These are phyloP conservation scores for Eragrostis curvula DNA, from an alignment of 176 grass and related monocot genomes.

Conservation along the genomic window DNA sequence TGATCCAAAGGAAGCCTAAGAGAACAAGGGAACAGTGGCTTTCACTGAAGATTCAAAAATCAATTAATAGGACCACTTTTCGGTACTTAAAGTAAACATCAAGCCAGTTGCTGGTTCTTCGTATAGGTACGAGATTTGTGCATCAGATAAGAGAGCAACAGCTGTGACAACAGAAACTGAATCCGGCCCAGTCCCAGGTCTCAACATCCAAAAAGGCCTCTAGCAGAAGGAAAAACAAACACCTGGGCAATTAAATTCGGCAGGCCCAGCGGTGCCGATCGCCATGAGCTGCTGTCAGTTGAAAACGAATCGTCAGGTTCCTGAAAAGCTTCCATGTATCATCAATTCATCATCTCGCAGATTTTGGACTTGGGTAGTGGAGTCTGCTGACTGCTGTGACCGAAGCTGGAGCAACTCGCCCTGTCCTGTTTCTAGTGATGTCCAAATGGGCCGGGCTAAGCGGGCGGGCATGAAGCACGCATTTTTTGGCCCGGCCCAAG, in stretches of 20 bases:
- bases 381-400: too few species aligned
- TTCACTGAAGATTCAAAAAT: background rate
- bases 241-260: background rate
- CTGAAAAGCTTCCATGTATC: background rate
- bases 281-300: background rate
- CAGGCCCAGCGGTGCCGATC: background rate
- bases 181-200: background rate
- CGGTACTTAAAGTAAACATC: slow-evolving; percentile 4
- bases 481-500: too few species aligned
- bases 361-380: too few species aligned
- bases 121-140: background rate
- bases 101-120: background rate
- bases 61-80: background rate
- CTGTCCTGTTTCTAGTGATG: too few species aligned
- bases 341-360: too few species aligned
- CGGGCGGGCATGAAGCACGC: too few species aligned
- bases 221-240: background rate
- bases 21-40: slow-evolving; percentile 11
- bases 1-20: too few species aligned
- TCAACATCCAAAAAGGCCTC: background rate
- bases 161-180: background rate
- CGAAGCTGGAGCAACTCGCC: too few species aligned
- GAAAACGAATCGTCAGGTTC: background rate
- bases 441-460: too few species aligned
- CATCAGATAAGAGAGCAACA: slow-evolving; percentile 12